Base-by-base conservation (phyloP, 305 asterid genomes). In the Coffea humblotiana region DNA sequence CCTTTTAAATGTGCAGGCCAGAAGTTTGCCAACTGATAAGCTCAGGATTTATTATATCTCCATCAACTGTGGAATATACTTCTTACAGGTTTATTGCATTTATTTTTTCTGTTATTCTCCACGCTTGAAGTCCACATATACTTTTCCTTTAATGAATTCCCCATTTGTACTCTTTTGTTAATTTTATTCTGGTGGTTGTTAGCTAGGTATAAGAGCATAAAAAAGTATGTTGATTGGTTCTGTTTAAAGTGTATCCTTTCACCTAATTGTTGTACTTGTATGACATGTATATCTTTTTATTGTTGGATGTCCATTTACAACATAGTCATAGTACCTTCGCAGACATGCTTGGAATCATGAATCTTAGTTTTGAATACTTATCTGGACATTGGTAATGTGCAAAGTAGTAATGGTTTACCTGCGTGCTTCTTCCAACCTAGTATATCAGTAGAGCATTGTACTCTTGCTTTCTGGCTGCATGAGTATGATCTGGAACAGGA, bases 21-120 rank as follows among this genome's bases (percentile, higher is more conserved):
- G 89, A 90, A 94, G 94, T 87, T 86, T 91, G 80, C 94, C 99
- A 7, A 87, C 98, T 40, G 99, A 92, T 89, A 96, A 92, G 87
- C 97, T 96, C 86, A 89, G 93, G 83, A 79, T 87, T 69, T 87
- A 76, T 84, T 96, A 91, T 73, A 77, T 91, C 77, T 88, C 91
- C 61, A 84, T 92, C 84, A 96, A 94, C 82, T 77, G 87, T 80
- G 95, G 75, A 45, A 87, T 94, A 60, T 96, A 94, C 89, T 71
- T 96, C 82, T 82, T 92, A 82, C 98, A 95, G 98, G 99, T 95
- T 78, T 73, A 83, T 76, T 80, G 75, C 80, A 65, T 63, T 18
- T 5, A 7, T 75, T 56, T 3, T 77, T 79, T 54, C 84, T 72
- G 56, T 60, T 66, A 40, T 77, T 48, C 75, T 71, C 54, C 82